These are phyloP conservation scores for Acanthamoeba royreba DNA, from an alignment of 208 protist genomes.

Conservation along the genomic window DNA sequence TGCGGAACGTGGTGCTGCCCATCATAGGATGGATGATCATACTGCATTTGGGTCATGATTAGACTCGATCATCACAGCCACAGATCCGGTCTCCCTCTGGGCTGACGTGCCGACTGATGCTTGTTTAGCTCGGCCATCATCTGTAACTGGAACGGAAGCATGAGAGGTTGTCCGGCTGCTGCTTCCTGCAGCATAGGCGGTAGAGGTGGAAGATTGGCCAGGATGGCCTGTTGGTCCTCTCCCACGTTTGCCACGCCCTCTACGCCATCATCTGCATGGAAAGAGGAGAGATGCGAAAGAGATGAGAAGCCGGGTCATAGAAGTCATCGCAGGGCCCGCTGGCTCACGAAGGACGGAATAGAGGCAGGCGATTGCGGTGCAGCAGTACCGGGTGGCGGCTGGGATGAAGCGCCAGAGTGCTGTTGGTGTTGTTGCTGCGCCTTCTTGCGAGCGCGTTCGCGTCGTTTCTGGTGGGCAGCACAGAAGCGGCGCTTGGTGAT, in stretches of 20 bases:
- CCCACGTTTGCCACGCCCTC: neutral
- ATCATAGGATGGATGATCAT: neutral
- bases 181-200: neutral
- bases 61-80: neutral
- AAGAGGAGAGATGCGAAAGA: too few species aligned
- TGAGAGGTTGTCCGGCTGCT: neutral
- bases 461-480: neutral
- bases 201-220: neutral
- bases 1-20: neutral
- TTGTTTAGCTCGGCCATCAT: neutral
- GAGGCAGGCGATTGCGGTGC: too few species aligned
- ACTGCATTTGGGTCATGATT: neutral
- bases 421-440: neutral
- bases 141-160: neutral
- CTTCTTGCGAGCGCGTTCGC: neutral
- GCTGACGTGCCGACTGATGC: neutral
- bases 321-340: too few species aligned
- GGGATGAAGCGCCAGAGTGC: too few species aligned
- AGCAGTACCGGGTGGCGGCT: too few species aligned
- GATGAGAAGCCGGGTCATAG: too few species aligned
- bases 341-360: too few species aligned
- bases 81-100: neutral
- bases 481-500: slow-evolving; percentile 23
- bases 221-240: neutral
- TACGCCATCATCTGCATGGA: neutral